A percentile compares a stretch with the other conserved stretches of the same genome.
These are phyloP conservation scores for Trichoderma aggressivum DNA, from an alignment of 2,329 filamentous ascomycete genomes.

Conservation along the genomic window DNA sequence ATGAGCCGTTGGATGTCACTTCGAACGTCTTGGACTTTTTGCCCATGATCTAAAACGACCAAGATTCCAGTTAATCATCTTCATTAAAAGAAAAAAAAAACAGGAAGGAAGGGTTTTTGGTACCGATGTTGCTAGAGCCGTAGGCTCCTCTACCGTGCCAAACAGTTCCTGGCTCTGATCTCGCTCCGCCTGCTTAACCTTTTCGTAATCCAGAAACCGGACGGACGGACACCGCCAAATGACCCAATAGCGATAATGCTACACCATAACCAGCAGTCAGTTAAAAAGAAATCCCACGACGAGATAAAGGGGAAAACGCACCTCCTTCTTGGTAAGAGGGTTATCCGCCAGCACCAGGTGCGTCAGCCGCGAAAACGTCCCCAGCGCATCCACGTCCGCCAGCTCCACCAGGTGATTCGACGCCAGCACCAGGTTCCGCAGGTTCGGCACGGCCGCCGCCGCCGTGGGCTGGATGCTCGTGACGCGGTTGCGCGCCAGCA, in stretches of 20 bases:
- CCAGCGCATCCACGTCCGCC: slow-evolving; percentile 80
- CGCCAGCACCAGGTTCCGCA: slow-evolving; percentile 77
- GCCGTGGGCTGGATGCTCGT: slow-evolving; percentile 74
- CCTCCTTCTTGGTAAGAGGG: slow-evolving; percentile 88
- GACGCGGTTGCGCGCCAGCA: slow-evolving; percentile 87
- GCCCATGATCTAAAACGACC: slow-evolving; percentile 66
- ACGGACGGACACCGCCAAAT: slow-evolving; percentile 82
- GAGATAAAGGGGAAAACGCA: slow-evolving; percentile 42
- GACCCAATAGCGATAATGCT: slow-evolving; percentile 92
- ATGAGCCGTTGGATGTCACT: slow-evolving; percentile 40
- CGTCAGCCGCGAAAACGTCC: slow-evolving; percentile 64
- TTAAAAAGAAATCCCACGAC: neutral
- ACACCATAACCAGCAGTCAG: neutral
- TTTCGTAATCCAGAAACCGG: slow-evolving; percentile 87
- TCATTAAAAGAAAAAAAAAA: too few species aligned
- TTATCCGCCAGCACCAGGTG: slow-evolving; percentile 83
- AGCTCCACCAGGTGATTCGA: slow-evolving; percentile 81
- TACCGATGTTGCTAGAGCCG: slow-evolving; percentile 72
- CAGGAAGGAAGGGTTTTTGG: neutral
- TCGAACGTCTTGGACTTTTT: slow-evolving; percentile 77
- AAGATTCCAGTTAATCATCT: neutral
- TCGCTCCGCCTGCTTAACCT: slow-evolving; percentile 85
- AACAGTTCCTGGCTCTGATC: slow-evolving; percentile 75
- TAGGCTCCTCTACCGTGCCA: slow-evolving; percentile 73
- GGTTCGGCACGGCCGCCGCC: slow-evolving; percentile 71